Percentiles rank a stretch among this genome's conserved stretches.
Conservation (phyloP, 257 asterid species). For the Plantago ovata region DNA sequence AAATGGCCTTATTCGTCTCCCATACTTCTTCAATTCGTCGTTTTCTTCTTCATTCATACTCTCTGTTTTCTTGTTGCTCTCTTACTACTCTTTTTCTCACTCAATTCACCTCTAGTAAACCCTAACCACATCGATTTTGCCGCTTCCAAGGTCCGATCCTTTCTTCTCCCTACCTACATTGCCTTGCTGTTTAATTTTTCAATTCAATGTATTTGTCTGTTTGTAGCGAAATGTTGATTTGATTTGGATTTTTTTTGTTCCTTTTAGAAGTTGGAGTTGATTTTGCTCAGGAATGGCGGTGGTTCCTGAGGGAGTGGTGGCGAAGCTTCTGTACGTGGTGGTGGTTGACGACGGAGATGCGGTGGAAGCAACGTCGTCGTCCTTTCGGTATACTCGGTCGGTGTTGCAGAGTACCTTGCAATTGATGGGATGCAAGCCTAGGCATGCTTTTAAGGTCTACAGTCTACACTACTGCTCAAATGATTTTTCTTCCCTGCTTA, state of each 20-base stretch:
- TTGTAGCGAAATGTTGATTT: neutral
- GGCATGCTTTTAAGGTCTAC: constrained; percentile 91
- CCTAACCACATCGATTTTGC: neutral
- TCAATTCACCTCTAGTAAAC: neutral
- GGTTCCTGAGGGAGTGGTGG: constrained; percentile 31
- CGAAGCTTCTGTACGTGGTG: constrained; percentile 75
- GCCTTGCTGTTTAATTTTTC: neutral
- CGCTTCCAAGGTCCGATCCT: no score
- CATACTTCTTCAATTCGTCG: constrained; percentile 24
- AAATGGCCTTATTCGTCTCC: no score
- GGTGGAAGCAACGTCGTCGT: constrained; percentile 29
- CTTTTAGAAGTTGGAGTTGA: constrained; percentile 14
- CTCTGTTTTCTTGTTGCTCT: constrained; percentile 6
- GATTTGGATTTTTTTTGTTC: neutral
- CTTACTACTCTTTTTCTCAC: neutral
- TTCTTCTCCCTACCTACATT: neutral
- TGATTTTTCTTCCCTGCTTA: neutral
- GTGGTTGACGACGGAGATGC: constrained; percentile 50
- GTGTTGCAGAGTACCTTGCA: constrained; percentile 90
- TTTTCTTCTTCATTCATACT: constrained; percentile 9
- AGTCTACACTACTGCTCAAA: no score
- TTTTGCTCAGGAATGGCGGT: constrained; percentile 40
- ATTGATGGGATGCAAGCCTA: constrained; percentile 96
- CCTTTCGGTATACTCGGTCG: constrained; percentile 92
- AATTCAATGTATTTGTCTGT: constrained; percentile 10